phyloP scores from a whole-genome alignment of 202 grass and related monocot genomes.

The Carex arenaria region DNA sequence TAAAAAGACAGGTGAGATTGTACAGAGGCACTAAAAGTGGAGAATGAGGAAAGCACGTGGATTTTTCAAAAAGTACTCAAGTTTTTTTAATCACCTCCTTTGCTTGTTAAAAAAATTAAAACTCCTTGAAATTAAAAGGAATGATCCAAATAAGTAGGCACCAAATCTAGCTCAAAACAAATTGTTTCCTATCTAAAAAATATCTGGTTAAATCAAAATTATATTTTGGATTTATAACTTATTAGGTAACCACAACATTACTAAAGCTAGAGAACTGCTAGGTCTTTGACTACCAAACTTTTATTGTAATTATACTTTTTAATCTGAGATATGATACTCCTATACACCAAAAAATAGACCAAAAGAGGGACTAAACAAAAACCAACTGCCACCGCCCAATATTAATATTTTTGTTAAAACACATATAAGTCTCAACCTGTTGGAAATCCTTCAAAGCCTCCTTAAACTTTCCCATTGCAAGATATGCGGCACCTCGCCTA shows the following conservation, averaged over 20 bases:
- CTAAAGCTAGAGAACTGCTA: neutral
- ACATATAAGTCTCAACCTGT: constrained; percentile 36
- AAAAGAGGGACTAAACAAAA: neutral
- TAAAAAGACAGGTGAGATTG: neutral
- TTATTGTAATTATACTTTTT: neutral
- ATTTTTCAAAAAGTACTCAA: neutral
- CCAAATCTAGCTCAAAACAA: constrained; percentile 5
- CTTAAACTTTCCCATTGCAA: constrained; percentile 97
- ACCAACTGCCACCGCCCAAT: neutral
- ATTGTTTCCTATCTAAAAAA: neutral
- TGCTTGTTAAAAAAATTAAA: neutral
- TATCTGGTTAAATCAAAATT: neutral
- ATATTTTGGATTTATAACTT: constrained; percentile 4
- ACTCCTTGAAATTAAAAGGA: neutral
- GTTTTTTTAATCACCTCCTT: neutral
- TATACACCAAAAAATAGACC: neutral
- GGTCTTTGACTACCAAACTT: neutral
- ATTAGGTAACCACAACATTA: neutral
- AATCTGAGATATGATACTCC: neutral
- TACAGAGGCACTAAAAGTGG: neutral
- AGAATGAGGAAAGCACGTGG: neutral
- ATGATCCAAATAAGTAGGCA: neutral
- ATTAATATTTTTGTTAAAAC: neutral
- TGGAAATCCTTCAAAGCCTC: constrained; percentile 95
- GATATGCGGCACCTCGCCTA: constrained; percentile 71